Conservation (phyloP, 345 rosid species). For the Eucalyptus pauciflora region DNA sequence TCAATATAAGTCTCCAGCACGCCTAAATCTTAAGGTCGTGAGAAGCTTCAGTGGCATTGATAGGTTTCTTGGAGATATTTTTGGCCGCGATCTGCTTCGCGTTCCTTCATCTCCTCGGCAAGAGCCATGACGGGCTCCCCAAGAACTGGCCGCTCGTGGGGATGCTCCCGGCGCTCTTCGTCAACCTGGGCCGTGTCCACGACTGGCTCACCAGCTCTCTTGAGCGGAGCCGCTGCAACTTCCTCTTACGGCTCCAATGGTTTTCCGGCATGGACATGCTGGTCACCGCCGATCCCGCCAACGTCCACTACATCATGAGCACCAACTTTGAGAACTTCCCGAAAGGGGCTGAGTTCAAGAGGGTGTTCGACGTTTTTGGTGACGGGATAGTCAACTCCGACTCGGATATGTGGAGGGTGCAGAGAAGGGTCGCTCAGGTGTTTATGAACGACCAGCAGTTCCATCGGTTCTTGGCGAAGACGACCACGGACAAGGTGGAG, state of each 20-base stretch:
- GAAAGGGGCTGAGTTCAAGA: constrained; percentile 41
- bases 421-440: constrained; percentile 20
- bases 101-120: background rate
- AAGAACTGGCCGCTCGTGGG: constrained; percentile 43
- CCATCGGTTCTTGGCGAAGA: constrained; percentile 4
- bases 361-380: constrained; percentile 39
- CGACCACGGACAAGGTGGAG: constrained; percentile 12
- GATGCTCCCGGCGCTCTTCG: constrained; percentile 31
- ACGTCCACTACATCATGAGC: constrained; percentile 44
- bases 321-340: constrained; percentile 45
- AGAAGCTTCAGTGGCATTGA: background rate
- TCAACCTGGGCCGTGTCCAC: constrained; percentile 13
- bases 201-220: constrained; percentile 10
- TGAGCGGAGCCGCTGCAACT: constrained; percentile 5
- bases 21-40: too few species aligned
- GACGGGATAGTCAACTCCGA: constrained; percentile 48
- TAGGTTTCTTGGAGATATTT: constrained; percentile 10
- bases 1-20: too few species aligned
- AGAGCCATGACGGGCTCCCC: background rate
- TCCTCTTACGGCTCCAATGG: constrained; percentile 19
- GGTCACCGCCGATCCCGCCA: constrained; percentile 35
- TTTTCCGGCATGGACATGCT: constrained; percentile 15
- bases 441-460: constrained; percentile 16
- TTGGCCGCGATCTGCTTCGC: constrained; percentile 23
- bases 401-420: constrained; percentile 26